These are phyloP conservation scores for Paramyrothecium roridum DNA, from an alignment of 2,329 filamentous ascomycete species.

Conservation along the genomic window DNA sequence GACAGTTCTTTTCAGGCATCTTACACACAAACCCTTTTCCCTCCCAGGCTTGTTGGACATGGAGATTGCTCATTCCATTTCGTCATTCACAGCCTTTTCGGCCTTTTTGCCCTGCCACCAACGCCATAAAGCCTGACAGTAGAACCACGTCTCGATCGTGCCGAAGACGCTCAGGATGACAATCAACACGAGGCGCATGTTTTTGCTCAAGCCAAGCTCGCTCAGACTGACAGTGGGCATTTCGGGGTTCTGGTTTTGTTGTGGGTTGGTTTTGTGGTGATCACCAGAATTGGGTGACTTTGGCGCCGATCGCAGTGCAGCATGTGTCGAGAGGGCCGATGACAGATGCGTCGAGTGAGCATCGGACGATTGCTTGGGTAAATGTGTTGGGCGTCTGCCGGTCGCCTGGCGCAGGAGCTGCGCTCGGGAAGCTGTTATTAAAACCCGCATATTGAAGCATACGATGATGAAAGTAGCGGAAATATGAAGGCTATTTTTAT, in stretches of 20 bases:
- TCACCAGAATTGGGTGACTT: background rate
- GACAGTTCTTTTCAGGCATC: too few species aligned
- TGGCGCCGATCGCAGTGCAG: background rate
- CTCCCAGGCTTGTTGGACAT: too few species aligned
- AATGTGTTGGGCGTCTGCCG: background rate
- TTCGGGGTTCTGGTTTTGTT: background rate
- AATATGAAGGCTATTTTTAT: too few species aligned
- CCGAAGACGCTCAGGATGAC: constrained; percentile 23
- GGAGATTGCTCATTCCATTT: background rate
- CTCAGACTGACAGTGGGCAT: constrained; percentile 19
- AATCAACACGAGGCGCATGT: constrained; percentile 19
- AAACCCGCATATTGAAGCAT: background rate
- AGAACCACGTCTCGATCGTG: constrained; percentile 29
- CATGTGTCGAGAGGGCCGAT: background rate
- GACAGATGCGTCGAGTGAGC: background rate
- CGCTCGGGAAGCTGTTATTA: background rate
- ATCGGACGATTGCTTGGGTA: background rate
- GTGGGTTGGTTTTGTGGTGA: background rate
- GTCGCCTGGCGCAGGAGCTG: background rate
- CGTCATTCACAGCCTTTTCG: background rate
- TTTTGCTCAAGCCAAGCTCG: constrained; percentile 22
- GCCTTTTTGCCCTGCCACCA: constrained; percentile 17
- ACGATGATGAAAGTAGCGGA: too few species aligned
- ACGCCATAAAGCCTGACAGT: constrained; percentile 22
- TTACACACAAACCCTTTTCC: too few species aligned